These are phyloP conservation scores for Chenopodium suecicum DNA, from an alignment of 148 eudicot genomes.

Conservation along the genomic window DNA sequence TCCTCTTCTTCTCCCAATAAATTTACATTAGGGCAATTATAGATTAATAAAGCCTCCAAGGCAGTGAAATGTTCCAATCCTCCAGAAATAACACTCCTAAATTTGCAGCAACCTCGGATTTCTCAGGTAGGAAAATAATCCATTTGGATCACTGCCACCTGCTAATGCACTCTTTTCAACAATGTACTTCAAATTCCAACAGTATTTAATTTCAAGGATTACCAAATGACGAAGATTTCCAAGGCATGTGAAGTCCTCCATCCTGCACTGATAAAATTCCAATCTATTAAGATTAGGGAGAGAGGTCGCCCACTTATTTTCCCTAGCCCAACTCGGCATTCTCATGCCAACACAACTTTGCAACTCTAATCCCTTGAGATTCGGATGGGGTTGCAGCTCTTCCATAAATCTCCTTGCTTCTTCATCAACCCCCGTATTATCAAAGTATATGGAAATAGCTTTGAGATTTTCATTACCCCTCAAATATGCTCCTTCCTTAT, in stretches of 20 bases:
- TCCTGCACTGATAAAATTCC: background rate
- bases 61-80: slow-evolving; percentile 20
- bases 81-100: slow-evolving; percentile 6
- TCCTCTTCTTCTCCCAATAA: background rate
- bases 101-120: background rate
- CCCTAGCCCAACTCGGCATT: slow-evolving; percentile 23
- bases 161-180: background rate
- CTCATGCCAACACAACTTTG: background rate
- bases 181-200: background rate
- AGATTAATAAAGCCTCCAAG: background rate
- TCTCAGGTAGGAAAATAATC: background rate
- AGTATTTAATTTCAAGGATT: too few relatives aligned
- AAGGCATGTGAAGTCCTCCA: background rate
- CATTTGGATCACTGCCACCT: background rate
- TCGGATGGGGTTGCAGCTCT: slow-evolving; percentile 17
- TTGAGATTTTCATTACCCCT: slow-evolving; percentile 8
- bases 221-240: too few relatives aligned
- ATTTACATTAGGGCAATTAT: background rate
- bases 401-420: background rate
- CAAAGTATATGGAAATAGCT: background rate
- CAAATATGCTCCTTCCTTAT: slow-evolving; percentile 6
- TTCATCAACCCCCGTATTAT: background rate
- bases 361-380: slow-evolving; percentile 8
- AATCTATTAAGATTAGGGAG: background rate
- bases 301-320: background rate